Evolutionary conservation across 352 stramenopile genomes (phyloP), one percentile per base, ranked within the genome.

Genomic region (Globisporangium nagaii): DNA sequence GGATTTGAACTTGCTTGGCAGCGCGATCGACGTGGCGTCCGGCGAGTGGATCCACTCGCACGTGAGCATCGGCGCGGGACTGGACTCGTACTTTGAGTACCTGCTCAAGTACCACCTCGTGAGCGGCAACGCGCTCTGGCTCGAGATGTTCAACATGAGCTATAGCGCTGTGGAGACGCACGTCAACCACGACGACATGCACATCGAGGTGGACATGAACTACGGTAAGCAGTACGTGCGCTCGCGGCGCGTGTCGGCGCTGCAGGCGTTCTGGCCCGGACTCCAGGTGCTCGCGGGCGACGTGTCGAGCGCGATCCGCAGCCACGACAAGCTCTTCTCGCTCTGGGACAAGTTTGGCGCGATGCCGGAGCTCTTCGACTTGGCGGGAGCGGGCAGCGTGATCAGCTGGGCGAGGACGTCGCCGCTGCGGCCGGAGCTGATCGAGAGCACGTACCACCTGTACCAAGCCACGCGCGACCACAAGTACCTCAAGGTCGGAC

Each of bases 61-160:
- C 37, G 84, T 88, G 7, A 76, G 90, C 32, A 93, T 98, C 48
- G 94, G 93, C 27, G 85, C 86, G 0, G 98, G 98, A 22, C 82
- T 97, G 1, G 96, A 99, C 70, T 98, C 90, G 42, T 99, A 97
- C 65, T 98, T 98, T 58, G 97, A 99, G 71, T 98, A 99, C 66
- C 62, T 98, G 32, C 64, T 98, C n/a, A 99, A 99, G 68, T 95
- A 96, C 58, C 90, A 98, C 62, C 71, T 98, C 32, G 67, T 99
- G n/a, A 98, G 97, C 65, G 90, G 90, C 20, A 90, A 98, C 52
- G 60, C 84, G 17, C 60, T 80, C 72, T 86, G 96, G 85, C 75
- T 98, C 67, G 76, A 78, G 11, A 98, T 98, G 90, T 98, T 95
- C 65, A 88, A 89, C 49, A 63, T 64, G 31, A 93, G 79, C 49